Conservation (phyloP, 176 grass and related monocot species). For the Carex littledalei region DNA sequence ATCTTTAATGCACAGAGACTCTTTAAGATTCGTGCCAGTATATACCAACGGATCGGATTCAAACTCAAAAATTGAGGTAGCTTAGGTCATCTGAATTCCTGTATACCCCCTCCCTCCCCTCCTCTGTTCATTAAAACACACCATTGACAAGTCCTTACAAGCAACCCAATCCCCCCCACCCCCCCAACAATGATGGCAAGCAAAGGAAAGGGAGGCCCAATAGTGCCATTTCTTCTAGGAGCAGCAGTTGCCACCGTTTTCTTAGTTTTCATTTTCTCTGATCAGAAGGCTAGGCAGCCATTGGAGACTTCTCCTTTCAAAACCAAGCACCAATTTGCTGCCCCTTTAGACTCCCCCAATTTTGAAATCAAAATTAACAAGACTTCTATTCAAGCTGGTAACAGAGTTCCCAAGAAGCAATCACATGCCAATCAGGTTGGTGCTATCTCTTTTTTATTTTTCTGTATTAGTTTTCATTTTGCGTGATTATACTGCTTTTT, state of each 20-base stretch:
- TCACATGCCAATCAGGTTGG: conserved; percentile 7
- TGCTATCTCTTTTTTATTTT: background rate
- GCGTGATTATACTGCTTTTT: background rate
- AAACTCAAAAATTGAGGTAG: too few relatives aligned
- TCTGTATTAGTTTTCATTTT: background rate
- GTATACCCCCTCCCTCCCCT: background rate
- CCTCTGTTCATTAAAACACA: background rate
- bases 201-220: conserved; percentile 18
- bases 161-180: background rate
- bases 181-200: background rate
- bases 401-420: background rate
- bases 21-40: too few relatives aligned
- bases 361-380: conserved; percentile 12
- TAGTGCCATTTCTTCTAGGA: conserved; percentile 36
- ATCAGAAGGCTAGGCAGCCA: conserved; percentile 9
- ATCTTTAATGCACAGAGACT: too few relatives aligned
- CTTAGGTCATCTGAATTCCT: too few relatives aligned
- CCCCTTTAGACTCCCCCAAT: background rate
- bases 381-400: background rate
- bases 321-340: background rate
- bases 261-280: conserved; percentile 32
- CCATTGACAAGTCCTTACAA: background rate
- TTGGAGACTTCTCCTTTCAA: conserved; percentile 4
- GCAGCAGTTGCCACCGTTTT: conserved; percentile 24
- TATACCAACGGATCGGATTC: too few relatives aligned